A percentile compares a stretch with the other conserved stretches of the same genome.
These are phyloP conservation scores for Styphnolobium japonicum DNA, from an alignment of 306 rosid species.

Conservation along the genomic window DNA sequence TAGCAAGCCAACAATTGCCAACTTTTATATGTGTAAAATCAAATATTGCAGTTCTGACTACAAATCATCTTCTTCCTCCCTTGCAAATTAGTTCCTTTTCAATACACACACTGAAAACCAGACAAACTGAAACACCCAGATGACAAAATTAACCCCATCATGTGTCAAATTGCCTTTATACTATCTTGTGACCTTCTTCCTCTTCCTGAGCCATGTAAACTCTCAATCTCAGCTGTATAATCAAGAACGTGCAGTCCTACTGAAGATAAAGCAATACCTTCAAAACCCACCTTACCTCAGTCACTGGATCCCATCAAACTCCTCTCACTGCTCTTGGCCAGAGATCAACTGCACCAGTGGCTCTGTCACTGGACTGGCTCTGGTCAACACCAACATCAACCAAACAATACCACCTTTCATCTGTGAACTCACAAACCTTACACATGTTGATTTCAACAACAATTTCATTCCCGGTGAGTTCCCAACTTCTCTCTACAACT, in stretches of 20 bases:
- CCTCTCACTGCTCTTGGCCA: constrained; percentile 45
- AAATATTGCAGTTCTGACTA: too few relatives aligned
- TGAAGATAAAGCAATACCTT: constrained; percentile 40
- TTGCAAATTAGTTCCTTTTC: neutral
- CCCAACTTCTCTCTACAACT: constrained; percentile 40
- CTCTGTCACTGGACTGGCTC: constrained; percentile 31
- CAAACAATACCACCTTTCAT: constrained; percentile 41
- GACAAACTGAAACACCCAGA: constrained; percentile 2
- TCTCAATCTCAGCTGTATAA: constrained; percentile 40
- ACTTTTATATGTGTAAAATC: neutral
- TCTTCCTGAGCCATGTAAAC: constrained; percentile 14
- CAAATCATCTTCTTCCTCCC: neutral
- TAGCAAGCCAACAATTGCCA: neutral
- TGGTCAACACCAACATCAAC: neutral
- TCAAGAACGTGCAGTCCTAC: constrained; percentile 37
- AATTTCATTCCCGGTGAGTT: constrained; percentile 37
- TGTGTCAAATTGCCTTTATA: neutral
- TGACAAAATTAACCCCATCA: neutral
- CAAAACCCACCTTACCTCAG: constrained; percentile 22
- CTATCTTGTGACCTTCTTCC: constrained; percentile 11
- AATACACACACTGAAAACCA: neutral
- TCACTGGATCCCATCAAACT: constrained; percentile 39
- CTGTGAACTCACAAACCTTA: constrained; percentile 50
- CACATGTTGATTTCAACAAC: neutral
- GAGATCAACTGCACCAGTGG: constrained; percentile 36